Base-by-base conservation (phyloP, 192 early-diverging fungal genomes). In the Coemansia nantahalensis region DNA sequence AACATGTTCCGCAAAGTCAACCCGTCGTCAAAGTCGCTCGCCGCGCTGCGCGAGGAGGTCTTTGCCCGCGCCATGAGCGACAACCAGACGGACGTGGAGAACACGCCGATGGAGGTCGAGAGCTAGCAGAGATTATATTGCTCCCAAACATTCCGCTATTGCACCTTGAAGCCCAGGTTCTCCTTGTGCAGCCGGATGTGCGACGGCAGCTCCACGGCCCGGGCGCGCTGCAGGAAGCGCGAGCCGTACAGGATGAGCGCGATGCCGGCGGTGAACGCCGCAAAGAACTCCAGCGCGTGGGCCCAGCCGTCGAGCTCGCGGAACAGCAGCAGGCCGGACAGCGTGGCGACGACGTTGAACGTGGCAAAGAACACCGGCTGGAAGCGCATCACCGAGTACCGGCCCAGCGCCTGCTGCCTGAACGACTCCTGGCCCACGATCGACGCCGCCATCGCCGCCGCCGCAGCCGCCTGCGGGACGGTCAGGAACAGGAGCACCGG, bases 281-380 rank as follows among this genome's bases (percentile, higher is more conserved):
- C 31, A 19, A 62, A 65, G 33, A 77, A 77, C 6, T 52, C 18
- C 40, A 48, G 8, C 0, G 54, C 66, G n/a, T 77, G 62, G 19
- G 42, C 35, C 62, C 46, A 52, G 2, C 66, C 63, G 34, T 60
- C 45, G 18, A 77, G 59, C 58, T 77, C 74, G 14, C 52, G 42
- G 41, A 77, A 77, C 55, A 77, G 67, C 37, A 62, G 14, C 21
- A 77, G 55, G 0, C 74, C 57, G 4, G 63, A 30, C 21, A 70
- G 62, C 39, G 67, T 70, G 9, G 74, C 74, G 12, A 66, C 54
- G 28, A 70, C 63, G 45, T 77, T 77, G 49, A 54, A 77, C 8
- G 67, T 66, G 35, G 74, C 74, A 55, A 77, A 77, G 44, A 77
- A 77, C 54, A 77, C 66, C 0, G 74, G 74, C 62, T 77, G 74